Conservation (phyloP, 495 filamentous ascomycete genomes). For the Aspergillus indologenus region DNA sequence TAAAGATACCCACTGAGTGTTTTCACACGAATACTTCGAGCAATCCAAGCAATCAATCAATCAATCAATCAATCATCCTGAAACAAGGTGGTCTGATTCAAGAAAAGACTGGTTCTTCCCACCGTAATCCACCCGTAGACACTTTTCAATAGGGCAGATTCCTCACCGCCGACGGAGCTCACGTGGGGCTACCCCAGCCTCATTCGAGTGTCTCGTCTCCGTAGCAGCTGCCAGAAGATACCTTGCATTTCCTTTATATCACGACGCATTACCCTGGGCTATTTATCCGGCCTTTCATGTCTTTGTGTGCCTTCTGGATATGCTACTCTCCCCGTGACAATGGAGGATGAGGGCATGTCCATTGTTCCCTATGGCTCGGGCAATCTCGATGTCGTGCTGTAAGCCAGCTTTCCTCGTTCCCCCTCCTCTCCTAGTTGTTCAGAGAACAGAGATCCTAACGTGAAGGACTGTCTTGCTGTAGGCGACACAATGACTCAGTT, state of each 20-base stretch:
- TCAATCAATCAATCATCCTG: not conserved
- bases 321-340: conserved; percentile 17
- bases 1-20: conserved; percentile 22
- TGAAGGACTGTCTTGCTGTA: conserved; percentile 30
- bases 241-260: conserved; percentile 5
- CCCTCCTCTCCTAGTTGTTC: no score
- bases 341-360: conserved; percentile 46
- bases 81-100: conserved; percentile 5
- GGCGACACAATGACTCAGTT: conserved; percentile 86
- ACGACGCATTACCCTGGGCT: not conserved
- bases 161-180: conserved; percentile 21
- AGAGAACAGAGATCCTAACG: conserved; percentile 3
- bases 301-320: conserved; percentile 12
- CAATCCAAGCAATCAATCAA: not conserved
- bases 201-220: conserved; percentile 12
- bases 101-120: not conserved
- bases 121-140: conserved; percentile 1
- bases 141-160: not conserved
- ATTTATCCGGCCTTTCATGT: conserved; percentile 9
- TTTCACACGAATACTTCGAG: conserved; percentile 5
- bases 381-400: conserved; percentile 52
- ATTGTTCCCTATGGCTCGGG: conserved; percentile 46
- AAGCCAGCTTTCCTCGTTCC: conserved; percentile 20
- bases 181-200: conserved; percentile 24
- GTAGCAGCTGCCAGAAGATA: conserved; percentile 8